A percentile compares a stretch with the other conserved stretches of the same genome.
phyloP scores from a whole-genome alignment of 2,329 filamentous ascomycete species.

The Beauveria pseudobassiana region DNA sequence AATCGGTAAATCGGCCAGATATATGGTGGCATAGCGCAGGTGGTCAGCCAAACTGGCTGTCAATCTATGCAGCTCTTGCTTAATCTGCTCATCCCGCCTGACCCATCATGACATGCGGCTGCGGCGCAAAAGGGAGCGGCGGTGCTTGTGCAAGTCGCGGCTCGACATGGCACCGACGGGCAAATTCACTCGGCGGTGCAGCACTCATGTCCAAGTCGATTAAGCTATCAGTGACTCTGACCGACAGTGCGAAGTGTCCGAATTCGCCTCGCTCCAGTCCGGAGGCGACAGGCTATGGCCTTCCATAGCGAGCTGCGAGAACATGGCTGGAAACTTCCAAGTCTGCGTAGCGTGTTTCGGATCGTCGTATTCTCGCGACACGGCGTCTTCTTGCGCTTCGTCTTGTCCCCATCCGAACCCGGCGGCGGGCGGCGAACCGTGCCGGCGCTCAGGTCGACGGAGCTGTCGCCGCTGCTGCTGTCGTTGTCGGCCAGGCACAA shows the following conservation, averaged over 20 bases:
- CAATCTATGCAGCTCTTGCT: neutral
- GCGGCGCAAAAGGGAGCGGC: neutral
- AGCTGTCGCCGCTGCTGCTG: neutral
- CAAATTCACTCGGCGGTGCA: neutral
- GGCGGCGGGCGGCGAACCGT: constrained; percentile 32
- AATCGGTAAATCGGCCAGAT: neutral
- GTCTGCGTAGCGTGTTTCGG: constrained; percentile 44
- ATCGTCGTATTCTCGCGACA: constrained; percentile 36
- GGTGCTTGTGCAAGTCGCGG: neutral
- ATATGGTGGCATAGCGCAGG: neutral
- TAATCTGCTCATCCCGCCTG: neutral
- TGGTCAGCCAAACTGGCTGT: neutral
- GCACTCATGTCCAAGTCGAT: neutral
- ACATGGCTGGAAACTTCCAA: constrained; percentile 51
- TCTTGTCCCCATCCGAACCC: constrained; percentile 23
- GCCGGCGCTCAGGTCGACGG: constrained; percentile 37
- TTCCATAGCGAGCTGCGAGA: constrained; percentile 24
- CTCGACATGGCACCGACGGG: neutral
- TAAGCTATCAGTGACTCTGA: neutral
- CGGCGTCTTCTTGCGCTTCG: constrained; percentile 44
- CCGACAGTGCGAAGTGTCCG: neutral
- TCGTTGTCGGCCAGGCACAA: neutral
- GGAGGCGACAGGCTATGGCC: neutral
- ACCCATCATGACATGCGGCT: neutral
- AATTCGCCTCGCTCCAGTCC: constrained; percentile 23